Percentiles rank a stretch among this genome's conserved stretches.
These are phyloP conservation scores for Inosperma sp. DNA, from an alignment of 768 basidiomycete species.

Conservation along the genomic window DNA sequence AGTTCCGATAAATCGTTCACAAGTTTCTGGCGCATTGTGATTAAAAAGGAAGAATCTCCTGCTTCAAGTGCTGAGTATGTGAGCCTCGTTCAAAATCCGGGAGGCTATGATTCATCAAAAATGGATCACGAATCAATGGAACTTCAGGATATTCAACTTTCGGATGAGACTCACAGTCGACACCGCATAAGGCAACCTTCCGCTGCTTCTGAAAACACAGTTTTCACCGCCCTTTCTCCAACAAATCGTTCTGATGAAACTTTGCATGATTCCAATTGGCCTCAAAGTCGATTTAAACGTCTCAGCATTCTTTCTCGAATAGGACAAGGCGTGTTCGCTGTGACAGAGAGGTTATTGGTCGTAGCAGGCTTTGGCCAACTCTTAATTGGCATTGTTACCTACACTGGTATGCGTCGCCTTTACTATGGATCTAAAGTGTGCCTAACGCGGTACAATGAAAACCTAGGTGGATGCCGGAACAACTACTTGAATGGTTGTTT, in stretches of 20 bases:
- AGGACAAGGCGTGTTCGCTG: conserved; percentile 46
- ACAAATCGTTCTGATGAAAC: conserved; percentile 51
- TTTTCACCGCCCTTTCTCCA: conserved; percentile 47
- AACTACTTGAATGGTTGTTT: conserved; percentile 78
- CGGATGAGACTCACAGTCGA: conserved; percentile 37
- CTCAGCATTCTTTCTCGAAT: conserved; percentile 32
- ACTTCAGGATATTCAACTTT: conserved; percentile 24
- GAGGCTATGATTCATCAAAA: conserved; percentile 49
- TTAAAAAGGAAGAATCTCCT: conserved; percentile 36
- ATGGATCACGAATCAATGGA: conserved; percentile 32
- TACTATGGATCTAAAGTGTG: neutral
- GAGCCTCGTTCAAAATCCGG: conserved; percentile 52
- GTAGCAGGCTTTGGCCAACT: conserved; percentile 65
- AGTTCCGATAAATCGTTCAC: conserved; percentile 43
- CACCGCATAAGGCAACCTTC: conserved; percentile 54
- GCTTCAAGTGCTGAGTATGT: conserved; percentile 48
- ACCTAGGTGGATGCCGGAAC: conserved; percentile 69
- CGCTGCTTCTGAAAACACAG: conserved; percentile 47
- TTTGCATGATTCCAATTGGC: conserved; percentile 39
- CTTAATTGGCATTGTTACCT: conserved; percentile 69
- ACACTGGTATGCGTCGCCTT: conserved; percentile 50
- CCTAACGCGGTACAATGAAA: conserved; percentile 9
- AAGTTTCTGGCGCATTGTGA: conserved; percentile 52
- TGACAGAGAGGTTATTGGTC: conserved; percentile 60
- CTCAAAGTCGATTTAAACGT: conserved; percentile 9